These are phyloP conservation scores for Termitomyces sp. DNA, from an alignment of 768 basidiomycete genomes.

Conservation along the genomic window DNA sequence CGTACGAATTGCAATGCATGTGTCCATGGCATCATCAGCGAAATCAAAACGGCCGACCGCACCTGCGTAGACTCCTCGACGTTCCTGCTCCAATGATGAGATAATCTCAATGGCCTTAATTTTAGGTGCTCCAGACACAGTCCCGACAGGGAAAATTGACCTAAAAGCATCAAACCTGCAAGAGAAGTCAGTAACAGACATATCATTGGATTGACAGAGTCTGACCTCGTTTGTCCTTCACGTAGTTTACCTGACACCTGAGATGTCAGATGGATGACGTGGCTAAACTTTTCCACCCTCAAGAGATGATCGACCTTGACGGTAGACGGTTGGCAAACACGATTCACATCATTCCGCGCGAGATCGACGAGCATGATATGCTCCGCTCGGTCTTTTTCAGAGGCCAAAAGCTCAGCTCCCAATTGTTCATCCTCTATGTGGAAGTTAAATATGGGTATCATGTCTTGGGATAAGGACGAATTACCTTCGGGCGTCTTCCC, in stretches of 20 bases:
- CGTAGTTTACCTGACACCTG: conserved; percentile 87
- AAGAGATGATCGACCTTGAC: conserved; percentile 96
- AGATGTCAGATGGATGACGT: conserved; percentile 96
- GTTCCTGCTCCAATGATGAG: conserved; percentile 79
- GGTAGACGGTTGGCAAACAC: conserved; percentile 90
- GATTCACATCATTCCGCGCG: conserved; percentile 96
- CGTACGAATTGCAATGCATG: conserved; percentile 96
- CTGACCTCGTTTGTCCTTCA: conserved; percentile 76
- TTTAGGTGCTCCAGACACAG: conserved; percentile 97
- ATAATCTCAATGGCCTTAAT: conserved; percentile 97
- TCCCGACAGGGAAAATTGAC: conserved; percentile 98
- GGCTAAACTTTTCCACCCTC: conserved; percentile 91
- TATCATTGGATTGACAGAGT: neutral
- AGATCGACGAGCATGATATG: conserved; percentile 99
- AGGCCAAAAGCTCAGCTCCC: conserved; percentile 66
- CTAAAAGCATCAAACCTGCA: conserved; percentile 95
- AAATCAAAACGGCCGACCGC: conserved; percentile 99
- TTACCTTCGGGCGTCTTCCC: conserved; percentile 83
- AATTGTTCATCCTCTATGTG: conserved; percentile 81
- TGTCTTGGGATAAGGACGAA: conserved; percentile 14
- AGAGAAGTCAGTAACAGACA: conserved; percentile 2
- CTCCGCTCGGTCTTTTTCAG: conserved; percentile 94
- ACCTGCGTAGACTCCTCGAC: conserved; percentile 92
- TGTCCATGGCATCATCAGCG: conserved; percentile 92
- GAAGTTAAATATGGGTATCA: conserved; percentile 4